These are phyloP conservation scores for Diplodia intermedia DNA, from an alignment of 2,329 filamentous ascomycete genomes.

Conservation along the genomic window DNA sequence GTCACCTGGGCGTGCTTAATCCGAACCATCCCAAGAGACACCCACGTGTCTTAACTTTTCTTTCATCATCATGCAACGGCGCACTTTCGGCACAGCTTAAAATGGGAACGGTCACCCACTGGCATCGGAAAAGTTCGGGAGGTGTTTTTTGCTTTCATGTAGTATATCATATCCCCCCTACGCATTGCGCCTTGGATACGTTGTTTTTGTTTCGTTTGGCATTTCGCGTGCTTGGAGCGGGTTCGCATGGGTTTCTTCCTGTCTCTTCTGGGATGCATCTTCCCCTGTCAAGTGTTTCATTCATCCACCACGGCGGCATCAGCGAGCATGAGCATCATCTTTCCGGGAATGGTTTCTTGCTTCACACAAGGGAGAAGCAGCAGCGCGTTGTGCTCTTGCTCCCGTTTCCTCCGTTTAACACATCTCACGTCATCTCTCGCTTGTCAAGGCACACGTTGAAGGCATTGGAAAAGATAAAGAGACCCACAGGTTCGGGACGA, in stretches of 20 bases:
- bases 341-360: not conserved
- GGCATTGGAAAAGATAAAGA: not conserved
- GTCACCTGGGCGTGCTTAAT: constrained; percentile 2
- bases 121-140: constrained; percentile 22
- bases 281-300: constrained; percentile 15
- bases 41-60: constrained; percentile 4
- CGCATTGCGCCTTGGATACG: not conserved
- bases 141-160: constrained; percentile 25
- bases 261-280: constrained; percentile 10
- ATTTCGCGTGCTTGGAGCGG: not conserved
- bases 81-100: constrained; percentile 21
- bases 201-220: not conserved
- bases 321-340: constrained; percentile 23
- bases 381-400: constrained; percentile 3
- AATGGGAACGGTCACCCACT: constrained; percentile 5
- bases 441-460: not conserved
- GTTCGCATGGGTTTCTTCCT: constrained; percentile 1
- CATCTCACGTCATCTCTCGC: not conserved
- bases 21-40: not conserved
- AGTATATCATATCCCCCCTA: constrained; percentile 14
- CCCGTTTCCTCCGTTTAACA: not conserved
- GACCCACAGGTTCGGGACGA: not conserved
- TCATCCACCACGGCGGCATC: constrained; percentile 25
- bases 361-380: not conserved
- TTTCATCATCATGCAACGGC: constrained; percentile 20